A percentile compares a stretch with the other conserved stretches of the same genome.
phyloP scores from a whole-genome alignment of 169 alveolate genomes.

The Plasmodium vivax region DNA sequence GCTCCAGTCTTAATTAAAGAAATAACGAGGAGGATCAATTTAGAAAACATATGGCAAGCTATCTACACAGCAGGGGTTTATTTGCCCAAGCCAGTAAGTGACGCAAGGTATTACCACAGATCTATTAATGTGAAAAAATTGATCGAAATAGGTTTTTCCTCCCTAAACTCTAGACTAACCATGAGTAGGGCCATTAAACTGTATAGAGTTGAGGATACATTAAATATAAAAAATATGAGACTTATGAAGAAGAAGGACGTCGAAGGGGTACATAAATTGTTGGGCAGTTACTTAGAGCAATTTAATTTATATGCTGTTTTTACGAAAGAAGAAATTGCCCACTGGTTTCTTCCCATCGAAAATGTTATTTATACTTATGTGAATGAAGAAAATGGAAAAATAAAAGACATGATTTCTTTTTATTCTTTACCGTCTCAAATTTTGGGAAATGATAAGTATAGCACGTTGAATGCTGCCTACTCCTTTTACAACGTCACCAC shows the following conservation, averaged over 20 bases:
- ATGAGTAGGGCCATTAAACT: constrained; percentile 91
- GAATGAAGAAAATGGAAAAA: constrained; percentile 83
- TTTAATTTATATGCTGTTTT: constrained; percentile 89
- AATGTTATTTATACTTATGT: constrained; percentile 94
- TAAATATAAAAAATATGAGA: constrained; percentile 84
- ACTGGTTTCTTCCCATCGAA: constrained; percentile 91
- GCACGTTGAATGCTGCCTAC: constrained; percentile 90
- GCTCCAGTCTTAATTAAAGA: constrained; percentile 97
- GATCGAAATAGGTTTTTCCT: constrained; percentile 88
- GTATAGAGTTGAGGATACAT: constrained; percentile 86
- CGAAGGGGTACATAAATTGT: constrained; percentile 85
- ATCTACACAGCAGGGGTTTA: constrained; percentile 98
- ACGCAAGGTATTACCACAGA: constrained; percentile 92
- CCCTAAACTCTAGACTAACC: constrained; percentile 89
- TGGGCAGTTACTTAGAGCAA: constrained; percentile 80
- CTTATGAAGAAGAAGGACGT: constrained; percentile 92
- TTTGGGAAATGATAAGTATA: constrained; percentile 88
- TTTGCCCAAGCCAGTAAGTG: constrained; percentile 95
- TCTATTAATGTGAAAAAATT: constrained; percentile 89
- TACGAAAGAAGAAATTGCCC: constrained; percentile 92
- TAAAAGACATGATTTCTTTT: constrained; percentile 95
- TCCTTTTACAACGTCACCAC: constrained; percentile 92
- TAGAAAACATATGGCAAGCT: constrained; percentile 96
- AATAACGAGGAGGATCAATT: constrained; percentile 97
- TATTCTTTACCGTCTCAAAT: constrained; percentile 93